phyloP scores from a whole-genome alignment of 371 early-diverging fungal genomes.

The Syncephalis plumigaleata region DNA sequence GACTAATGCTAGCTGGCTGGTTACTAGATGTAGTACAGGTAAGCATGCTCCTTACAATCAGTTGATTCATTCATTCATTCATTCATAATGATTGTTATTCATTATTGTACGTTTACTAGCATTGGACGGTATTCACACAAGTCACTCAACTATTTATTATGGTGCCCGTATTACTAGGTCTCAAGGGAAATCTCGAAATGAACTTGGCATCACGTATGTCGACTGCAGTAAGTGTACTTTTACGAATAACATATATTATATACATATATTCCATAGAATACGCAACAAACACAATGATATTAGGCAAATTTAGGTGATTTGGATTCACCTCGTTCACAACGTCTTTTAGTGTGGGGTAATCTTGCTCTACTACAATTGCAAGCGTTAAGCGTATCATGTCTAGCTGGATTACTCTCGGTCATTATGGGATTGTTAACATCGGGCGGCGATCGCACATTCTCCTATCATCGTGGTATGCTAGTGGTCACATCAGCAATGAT shows the following conservation, averaged over 20 bases:
- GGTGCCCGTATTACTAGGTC: constrained; percentile 62
- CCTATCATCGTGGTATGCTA: constrained; percentile 16
- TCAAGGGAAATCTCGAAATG: constrained; percentile 82
- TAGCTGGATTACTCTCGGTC: constrained; percentile 48
- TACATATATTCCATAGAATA: neutral
- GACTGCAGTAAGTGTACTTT: constrained; percentile 32
- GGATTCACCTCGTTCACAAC: constrained; percentile 21
- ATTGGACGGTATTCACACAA: constrained; percentile 43
- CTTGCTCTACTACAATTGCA: constrained; percentile 50
- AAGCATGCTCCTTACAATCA: constrained; percentile 4
- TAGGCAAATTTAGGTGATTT: constrained; percentile 49
- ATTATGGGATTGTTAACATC: constrained; percentile 9
- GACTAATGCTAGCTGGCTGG: constrained; percentile 52
- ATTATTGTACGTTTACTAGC: constrained; percentile 11
- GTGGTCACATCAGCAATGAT: constrained; percentile 49
- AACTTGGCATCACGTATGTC: constrained; percentile 68
- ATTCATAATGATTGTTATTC: neutral
- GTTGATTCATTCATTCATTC: neutral
- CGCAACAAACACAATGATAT: too few species aligned
- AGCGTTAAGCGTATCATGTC: constrained; percentile 40
- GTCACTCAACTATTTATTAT: constrained; percentile 63
- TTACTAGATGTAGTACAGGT: constrained; percentile 46
- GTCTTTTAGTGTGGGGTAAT: constrained; percentile 36
- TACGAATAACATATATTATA: neutral
- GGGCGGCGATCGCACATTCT: too few species aligned